These are phyloP conservation scores for Wickerhamiella parazyma DNA, from an alignment of 805 yeast species.

Conservation along the genomic window DNA sequence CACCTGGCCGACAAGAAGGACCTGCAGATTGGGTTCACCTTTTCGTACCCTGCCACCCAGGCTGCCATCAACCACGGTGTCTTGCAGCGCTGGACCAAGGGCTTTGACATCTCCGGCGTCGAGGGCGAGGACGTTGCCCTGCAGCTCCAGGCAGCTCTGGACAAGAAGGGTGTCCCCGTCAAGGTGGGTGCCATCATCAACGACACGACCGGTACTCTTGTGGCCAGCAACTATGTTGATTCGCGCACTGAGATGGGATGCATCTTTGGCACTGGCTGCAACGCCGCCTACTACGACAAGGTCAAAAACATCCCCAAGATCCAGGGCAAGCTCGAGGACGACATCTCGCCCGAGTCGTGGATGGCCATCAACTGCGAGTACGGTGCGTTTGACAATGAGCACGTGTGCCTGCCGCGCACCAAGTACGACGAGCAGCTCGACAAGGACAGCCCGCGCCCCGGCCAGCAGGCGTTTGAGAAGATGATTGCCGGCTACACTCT, in stretches of 20 bases:
- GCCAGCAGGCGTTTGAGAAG: conserved; percentile 91
- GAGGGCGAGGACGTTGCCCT: conserved; percentile 94
- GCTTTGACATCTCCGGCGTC: conserved; percentile 83
- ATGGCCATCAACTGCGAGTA: conserved; percentile 98
- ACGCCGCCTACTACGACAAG: conserved; percentile 86
- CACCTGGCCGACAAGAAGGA: conserved; percentile 44
- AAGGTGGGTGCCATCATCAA: conserved; percentile 84
- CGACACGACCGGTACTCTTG: conserved; percentile 94
- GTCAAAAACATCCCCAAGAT: conserved; percentile 67
- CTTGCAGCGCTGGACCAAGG: conserved; percentile 95
- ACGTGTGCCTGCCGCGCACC: conserved; percentile 70
- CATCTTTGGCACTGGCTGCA: conserved; percentile 94
- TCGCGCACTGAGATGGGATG: conserved; percentile 84
- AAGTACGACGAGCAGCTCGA: conserved; percentile 74
- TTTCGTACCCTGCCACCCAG: conserved; percentile 73
- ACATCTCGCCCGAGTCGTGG: conserved; percentile 47
- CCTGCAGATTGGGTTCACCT: conserved; percentile 85
- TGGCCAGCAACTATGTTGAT: conserved; percentile 88
- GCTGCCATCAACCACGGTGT: conserved; percentile 70
- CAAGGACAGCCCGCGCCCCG: conserved; percentile 82
- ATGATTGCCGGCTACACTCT: conserved; percentile 95
- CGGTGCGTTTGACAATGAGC: conserved; percentile 95
- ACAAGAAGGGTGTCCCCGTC: conserved; percentile 55
- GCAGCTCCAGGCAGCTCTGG: conserved; percentile 66
- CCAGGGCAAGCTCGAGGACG: conserved; percentile 51